Evolutionary conservation across 1,139 yeast species (phyloP), one percentile per base, ranked within the genome.

Genomic region (Hansenula sp.): DNA sequence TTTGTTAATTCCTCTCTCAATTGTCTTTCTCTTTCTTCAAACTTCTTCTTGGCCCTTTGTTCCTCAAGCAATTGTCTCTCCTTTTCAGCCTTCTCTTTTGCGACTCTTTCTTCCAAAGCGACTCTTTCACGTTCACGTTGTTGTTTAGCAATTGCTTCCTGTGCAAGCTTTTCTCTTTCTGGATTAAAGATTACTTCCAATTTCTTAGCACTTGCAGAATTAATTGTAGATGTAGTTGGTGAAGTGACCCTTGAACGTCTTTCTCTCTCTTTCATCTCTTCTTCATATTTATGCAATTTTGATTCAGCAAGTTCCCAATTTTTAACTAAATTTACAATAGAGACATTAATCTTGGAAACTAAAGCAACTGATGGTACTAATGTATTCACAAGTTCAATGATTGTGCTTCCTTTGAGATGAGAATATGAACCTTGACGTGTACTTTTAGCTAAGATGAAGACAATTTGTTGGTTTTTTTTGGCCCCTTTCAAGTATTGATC

Each of bases 381-480:
- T 6, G 52, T 52, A 34, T 53, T 56, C 19, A 50, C 45, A 37
- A 75, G 64, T 37, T 75, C 80, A 14, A 55, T 45, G 6, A 73
- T 55, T 34, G 57, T 64, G 37, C 70, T 69, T 4, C 65, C 52
- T 39, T 64, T 65, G 9, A 65, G 60, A 24, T 62, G 67, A 48
- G 64, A 64, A 21, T 46, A 46, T 1, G 77, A 60, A 33, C 70
- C 72, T 45, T 71, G 71, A 35, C 80, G 63, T 2, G 79, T 62
- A 29, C 73, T 67, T 42, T 76, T 65, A 0, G 79, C 65, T 30
- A 78, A 62, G 8, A 69, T 68, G 9, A 82, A 77, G 29, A 77
- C 60, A 20, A 79, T 54, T 16, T 74, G 65, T 12, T 78, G 78
- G 50, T 76, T 79, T 47, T 73, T 77, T 49, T 66, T 76, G 13